Evolutionary conservation across 441 rosid genomes (phyloP).

Genomic region (Lagerstroemia fauriei): DNA sequence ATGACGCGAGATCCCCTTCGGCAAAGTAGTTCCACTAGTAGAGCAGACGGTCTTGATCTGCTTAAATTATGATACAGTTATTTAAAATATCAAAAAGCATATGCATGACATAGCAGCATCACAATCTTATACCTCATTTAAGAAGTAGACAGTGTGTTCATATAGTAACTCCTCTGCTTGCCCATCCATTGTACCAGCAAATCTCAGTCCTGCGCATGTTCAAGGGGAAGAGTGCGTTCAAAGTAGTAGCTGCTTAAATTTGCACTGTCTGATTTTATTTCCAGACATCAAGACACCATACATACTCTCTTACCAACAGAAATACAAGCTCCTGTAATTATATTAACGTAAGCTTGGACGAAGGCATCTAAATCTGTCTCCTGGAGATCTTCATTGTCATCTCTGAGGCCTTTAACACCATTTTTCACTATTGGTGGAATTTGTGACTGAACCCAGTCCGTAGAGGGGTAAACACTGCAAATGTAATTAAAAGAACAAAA

Average conservation of each 20-base stretch:
- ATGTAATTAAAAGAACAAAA: slow-evolving; percentile 17
- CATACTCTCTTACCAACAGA: slow-evolving; percentile 64
- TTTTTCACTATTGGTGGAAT: slow-evolving; percentile 74
- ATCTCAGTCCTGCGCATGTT: slow-evolving; percentile 67
- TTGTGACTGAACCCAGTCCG: slow-evolving; percentile 85
- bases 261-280: background rate
- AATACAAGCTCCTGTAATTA: slow-evolving; percentile 92
- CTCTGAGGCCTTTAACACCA: slow-evolving; percentile 63
- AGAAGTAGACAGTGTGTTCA: slow-evolving; percentile 72
- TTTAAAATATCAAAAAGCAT: slow-evolving; percentile 24
- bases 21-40: slow-evolving; percentile 52
- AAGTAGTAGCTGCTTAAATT: background rate
- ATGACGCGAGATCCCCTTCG: slow-evolving; percentile 73
- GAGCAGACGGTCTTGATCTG: slow-evolving; percentile 87
- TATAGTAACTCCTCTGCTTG: slow-evolving; percentile 83
- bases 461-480: slow-evolving; percentile 76
- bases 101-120: slow-evolving; percentile 25
- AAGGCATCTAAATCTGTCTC: slow-evolving; percentile 81
- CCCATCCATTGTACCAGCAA: slow-evolving; percentile 90
- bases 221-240: background rate
- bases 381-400: slow-evolving; percentile 65
- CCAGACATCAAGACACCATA: background rate
- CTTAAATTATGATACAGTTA: slow-evolving; percentile 32
- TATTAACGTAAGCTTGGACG: slow-evolving; percentile 87
- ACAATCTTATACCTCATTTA: slow-evolving; percentile 73